Base-by-base conservation (phyloP, 257 asterid genomes). In the Agastache rugosa region DNA sequence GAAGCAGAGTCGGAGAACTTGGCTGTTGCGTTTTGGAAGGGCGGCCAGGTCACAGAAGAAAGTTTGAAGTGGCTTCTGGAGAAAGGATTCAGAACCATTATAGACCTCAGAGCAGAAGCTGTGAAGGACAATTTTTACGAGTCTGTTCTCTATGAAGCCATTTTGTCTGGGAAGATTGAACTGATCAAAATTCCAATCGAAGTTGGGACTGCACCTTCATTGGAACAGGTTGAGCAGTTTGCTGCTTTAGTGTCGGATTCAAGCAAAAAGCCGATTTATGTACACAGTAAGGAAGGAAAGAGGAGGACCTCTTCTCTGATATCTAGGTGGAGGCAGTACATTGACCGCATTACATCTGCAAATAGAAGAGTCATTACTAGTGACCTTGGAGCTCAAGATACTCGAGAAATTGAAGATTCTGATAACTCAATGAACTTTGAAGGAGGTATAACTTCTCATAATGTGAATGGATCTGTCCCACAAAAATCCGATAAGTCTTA, bases 1-100 rank as follows among this genome's bases (percentile, higher is more conserved):
- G 88, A 82, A 55, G 55, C 63, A 4, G 73, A 82, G 35, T 83
- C 82, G 0, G 83, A 78, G 47, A 81, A 79, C 59, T 27, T 56
- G 66, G 93, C 86, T 75, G 90, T 81, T 85, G 86, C 89, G 6
- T 95, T 92, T 74, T 92, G 99, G 98, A 92, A 81, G 73, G 99
- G 99, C 75, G 83, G 98, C 58, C 99, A 95, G 84, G 96, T 92
- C 73, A 92, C 96, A 0, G 99, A 95, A 75, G 99, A 92, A 75
- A 89, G 98, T 75, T 81, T 95, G 73, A 73, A 72, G 62, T 95
- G 97, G 98, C 87, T 95, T 37, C 69, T 90, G 73, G 92, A 86
- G 62, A 89, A 86, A 59, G 98, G 97, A 23, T 92, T 92, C 76
- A 82, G 79, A 86, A 95, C 96, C 34, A 82, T 95, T 74, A 83